These are phyloP conservation scores for Stagonosporopsis vannaccii DNA, from an alignment of 2,329 filamentous ascomycete species.

Conservation along the genomic window DNA sequence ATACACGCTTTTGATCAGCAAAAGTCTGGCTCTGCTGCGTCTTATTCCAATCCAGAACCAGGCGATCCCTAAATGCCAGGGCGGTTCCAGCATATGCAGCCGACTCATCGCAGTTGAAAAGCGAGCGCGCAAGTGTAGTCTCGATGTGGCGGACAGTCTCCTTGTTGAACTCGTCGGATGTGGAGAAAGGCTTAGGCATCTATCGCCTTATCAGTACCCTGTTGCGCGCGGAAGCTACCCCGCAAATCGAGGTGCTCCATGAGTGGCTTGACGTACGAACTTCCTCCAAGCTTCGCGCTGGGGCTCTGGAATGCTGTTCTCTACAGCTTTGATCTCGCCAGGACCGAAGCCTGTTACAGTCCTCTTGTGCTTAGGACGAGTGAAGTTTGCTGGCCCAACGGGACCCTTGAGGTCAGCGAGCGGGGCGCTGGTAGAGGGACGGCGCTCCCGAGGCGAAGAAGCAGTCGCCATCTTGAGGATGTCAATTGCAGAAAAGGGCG, in stretches of 20 bases:
- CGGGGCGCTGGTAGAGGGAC: slow-evolving; percentile 80
- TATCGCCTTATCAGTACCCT: slow-evolving; percentile 41
- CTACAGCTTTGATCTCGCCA: slow-evolving; percentile 89
- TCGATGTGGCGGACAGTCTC: slow-evolving; percentile 95
- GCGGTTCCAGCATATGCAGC: slow-evolving; percentile 92
- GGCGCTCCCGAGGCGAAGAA: slow-evolving; percentile 72
- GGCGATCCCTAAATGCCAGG: slow-evolving; percentile 88
- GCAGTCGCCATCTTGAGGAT: slow-evolving; percentile 41
- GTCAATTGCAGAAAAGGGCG: slow-evolving; percentile 38
- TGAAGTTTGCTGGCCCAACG: slow-evolving; percentile 79
- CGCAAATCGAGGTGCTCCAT: slow-evolving; percentile 16
- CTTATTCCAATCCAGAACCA: slow-evolving; percentile 96
- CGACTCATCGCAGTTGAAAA: slow-evolving; percentile 96
- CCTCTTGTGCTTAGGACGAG: slow-evolving; percentile 94
- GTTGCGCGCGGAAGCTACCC: slow-evolving; percentile 24
- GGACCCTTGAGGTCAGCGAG: slow-evolving; percentile 86
- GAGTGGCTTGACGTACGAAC: slow-evolving; percentile 55
- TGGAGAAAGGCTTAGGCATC: slow-evolving; percentile 73
- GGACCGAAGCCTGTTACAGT: slow-evolving; percentile 95
- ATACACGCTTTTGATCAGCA: slow-evolving; percentile 88
- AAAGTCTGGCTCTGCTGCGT: slow-evolving; percentile 97
- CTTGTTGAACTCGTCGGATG: slow-evolving; percentile 80
- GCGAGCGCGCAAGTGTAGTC: slow-evolving; percentile 90
- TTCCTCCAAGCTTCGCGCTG: slow-evolving; percentile 80
- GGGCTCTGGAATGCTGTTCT: slow-evolving; percentile 88